phyloP scores from a whole-genome alignment of 345 rosid genomes.

The Carallia pectinifolia region DNA sequence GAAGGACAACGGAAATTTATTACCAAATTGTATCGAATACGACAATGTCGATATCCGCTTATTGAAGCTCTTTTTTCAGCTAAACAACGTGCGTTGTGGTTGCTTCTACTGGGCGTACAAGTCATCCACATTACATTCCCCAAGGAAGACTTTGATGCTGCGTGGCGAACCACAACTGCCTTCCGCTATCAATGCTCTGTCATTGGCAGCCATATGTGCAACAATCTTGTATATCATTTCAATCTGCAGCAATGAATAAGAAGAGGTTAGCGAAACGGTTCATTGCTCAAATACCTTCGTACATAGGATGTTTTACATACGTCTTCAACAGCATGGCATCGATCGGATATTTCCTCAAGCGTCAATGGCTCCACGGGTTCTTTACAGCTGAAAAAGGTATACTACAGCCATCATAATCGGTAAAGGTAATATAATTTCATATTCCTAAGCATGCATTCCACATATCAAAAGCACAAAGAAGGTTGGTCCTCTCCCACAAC shows the following conservation, averaged over 20 bases:
- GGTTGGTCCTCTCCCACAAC: too few species aligned
- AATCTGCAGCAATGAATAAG: constrained; percentile 49
- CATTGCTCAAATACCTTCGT: constrained; percentile 3
- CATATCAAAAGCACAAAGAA: too few species aligned
- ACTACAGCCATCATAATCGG: background rate
- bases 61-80: constrained; percentile 24
- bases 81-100: constrained; percentile 8
- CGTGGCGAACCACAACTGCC: constrained; percentile 94
- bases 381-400: constrained; percentile 60
- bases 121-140: constrained; percentile 81
- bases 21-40: background rate
- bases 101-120: constrained; percentile 30
- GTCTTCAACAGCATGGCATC: constrained; percentile 83
- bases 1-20: background rate
- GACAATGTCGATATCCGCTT: background rate
- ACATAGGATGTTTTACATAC: constrained; percentile 32
- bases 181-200: constrained; percentile 85
- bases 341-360: constrained; percentile 79
- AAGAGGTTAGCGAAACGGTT: constrained; percentile 18
- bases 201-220: constrained; percentile 95
- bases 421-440: background rate
- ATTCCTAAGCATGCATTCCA: too few species aligned
- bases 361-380: constrained; percentile 89
- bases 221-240: constrained; percentile 96
- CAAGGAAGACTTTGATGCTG: constrained; percentile 77